Percentiles rank a stretch among this genome's conserved stretches.
These are phyloP conservation scores for Mucor racemosus DNA, from an alignment of 371 early-diverging fungal species.

Conservation along the genomic window DNA sequence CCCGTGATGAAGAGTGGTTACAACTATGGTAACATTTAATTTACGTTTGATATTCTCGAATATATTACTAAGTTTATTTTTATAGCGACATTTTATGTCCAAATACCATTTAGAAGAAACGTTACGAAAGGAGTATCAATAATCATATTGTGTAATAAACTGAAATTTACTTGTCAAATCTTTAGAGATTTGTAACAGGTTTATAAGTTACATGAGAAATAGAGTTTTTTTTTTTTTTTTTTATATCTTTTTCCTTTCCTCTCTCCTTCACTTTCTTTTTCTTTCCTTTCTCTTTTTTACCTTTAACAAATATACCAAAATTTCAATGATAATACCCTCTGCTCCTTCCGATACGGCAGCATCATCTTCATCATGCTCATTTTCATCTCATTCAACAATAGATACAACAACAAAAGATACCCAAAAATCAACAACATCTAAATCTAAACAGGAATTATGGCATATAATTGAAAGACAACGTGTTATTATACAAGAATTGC, in stretches of 20 bases:
- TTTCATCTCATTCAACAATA: neutral
- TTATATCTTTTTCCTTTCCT: neutral
- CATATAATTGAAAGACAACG: constrained; percentile 85
- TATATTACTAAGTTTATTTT: neutral
- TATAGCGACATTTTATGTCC: constrained; percentile 35
- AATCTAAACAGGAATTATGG: constrained; percentile 60
- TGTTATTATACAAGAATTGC: constrained; percentile 70
- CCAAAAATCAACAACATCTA: neutral
- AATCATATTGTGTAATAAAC: neutral
- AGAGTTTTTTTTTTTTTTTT: neutral
- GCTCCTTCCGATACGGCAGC: neutral
- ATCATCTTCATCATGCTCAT: neutral
- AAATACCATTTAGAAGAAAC: constrained; percentile 10
- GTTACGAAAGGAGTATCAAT: neutral
- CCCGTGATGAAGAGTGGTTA: constrained; percentile 55
- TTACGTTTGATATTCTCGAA: neutral
- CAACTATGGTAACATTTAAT: constrained; percentile 37
- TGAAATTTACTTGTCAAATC: neutral
- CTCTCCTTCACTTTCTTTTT: too few species aligned
- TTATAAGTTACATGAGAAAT: neutral
- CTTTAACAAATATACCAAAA: neutral
- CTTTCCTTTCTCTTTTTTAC: neutral
- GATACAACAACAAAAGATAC: neutral
- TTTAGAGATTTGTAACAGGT: too few species aligned
- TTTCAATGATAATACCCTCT: constrained; percentile 13